Base-by-base conservation (phyloP, 495 filamentous ascomycete species). In the Neurospora sp. region DNA sequence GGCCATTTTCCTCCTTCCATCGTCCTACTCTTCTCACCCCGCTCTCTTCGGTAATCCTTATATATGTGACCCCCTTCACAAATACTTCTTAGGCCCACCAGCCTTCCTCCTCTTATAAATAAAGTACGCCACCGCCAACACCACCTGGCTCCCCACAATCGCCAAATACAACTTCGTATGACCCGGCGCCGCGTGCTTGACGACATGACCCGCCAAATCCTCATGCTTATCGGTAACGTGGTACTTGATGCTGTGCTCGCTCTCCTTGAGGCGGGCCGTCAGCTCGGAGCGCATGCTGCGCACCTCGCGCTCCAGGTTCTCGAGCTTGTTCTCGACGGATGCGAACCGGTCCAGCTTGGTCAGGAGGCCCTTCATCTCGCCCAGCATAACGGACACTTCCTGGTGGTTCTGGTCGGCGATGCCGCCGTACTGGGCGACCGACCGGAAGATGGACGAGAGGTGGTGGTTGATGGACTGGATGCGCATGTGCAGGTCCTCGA, bases 61-160 rank as follows among this genome's bases (percentile, higher is more conserved):
- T 31, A 31, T 31, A 3, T 31, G 20, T 37, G 10, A 31, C 27
- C 1, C 54, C 14, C 39, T 39, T 76, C 77, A 99, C 76, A 99
- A 83, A 82, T 94, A 99, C 81, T 99, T 99, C 90, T 98, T 98
- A 40, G 94, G 93, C 14, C 54, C 54, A 78, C 88, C 87, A 74
- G 87, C 88, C 82, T 92, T 91, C 76, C 91, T 89, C 74, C 90
- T 86, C 86, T 97, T 97, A 83, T 98, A 97, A 66, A 91, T 79
- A 27, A 95, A 78, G 81, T 94, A 99, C 20, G 84, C 87, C 9
- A 78, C 89, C 4, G 88, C 88, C 27, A 96, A 80, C 78, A 94
- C 71, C 35, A 91, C 78, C 84, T 98, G 95, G 77, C 93, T 90
- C 39, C 87, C 89, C 69, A 99, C 85, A 49, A 97, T 86, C 42